Percentiles rank a stretch among this genome's conserved stretches.
Conservation (phyloP, 2,329 filamentous ascomycete species). For the Corynespora cassiicola region DNA sequence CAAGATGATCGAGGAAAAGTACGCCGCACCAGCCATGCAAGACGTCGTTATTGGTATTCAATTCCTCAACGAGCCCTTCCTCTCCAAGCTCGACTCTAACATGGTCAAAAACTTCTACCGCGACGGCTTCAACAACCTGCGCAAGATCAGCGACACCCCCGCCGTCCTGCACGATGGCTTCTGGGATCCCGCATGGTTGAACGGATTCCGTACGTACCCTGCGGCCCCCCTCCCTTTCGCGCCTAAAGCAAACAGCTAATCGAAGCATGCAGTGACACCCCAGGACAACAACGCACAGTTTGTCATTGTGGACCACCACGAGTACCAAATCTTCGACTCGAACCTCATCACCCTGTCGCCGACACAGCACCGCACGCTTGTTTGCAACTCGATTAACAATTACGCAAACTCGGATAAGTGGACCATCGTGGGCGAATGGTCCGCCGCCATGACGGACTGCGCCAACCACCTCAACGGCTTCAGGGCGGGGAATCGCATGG, state of each 20-base stretch:
- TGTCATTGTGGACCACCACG: constrained; percentile 70
- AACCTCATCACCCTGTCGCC: constrained; percentile 56
- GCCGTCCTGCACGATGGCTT: constrained; percentile 67
- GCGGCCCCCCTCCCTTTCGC: too few species aligned
- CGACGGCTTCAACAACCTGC: constrained; percentile 59
- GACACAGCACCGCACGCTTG: constrained; percentile 61
- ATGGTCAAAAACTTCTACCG: constrained; percentile 62
- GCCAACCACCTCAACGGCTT: constrained; percentile 55
- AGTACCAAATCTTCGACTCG: constrained; percentile 69
- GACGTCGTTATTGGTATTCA: constrained; percentile 67
- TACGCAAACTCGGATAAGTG: constrained; percentile 66
- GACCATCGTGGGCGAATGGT: constrained; percentile 72
- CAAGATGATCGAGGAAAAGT: constrained; percentile 62
- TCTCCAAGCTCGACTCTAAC: constrained; percentile 53
- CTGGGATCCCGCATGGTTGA: constrained; percentile 60
- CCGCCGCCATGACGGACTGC: constrained; percentile 68
- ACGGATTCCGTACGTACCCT: too few species aligned
- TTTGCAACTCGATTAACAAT: constrained; percentile 60
- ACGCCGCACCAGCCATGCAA: constrained; percentile 58
- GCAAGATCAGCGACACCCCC: constrained; percentile 52
- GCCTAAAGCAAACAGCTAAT: too few species aligned
- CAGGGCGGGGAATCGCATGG: constrained; percentile 63
- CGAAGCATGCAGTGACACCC: too few species aligned
- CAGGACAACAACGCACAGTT: constrained; percentile 56
- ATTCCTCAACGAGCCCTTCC: constrained; percentile 63